Conservation (phyloP, 176 grass and related monocot species). For the Guadua angustifolia region DNA sequence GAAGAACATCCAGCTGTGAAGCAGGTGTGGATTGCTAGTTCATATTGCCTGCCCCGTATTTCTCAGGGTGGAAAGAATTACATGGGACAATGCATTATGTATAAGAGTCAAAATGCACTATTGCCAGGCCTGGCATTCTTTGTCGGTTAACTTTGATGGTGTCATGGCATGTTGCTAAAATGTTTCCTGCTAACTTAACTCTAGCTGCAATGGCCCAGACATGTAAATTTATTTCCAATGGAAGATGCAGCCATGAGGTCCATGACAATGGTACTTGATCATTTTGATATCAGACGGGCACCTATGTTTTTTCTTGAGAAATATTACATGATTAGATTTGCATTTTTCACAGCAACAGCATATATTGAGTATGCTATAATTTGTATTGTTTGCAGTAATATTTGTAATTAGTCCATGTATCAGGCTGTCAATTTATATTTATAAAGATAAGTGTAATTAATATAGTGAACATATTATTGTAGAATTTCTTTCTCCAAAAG, state of each 20-base stretch:
- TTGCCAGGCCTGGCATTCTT: background rate
- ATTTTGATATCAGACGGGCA: background rate
- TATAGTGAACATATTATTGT: background rate
- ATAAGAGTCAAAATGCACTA: background rate
- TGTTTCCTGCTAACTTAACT: background rate
- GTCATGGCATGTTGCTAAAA: background rate
- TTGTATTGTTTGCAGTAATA: background rate
- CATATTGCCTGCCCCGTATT: background rate
- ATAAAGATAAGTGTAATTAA: background rate
- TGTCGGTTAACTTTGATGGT: background rate
- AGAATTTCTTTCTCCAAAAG: background rate
- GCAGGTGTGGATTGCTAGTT: background rate
- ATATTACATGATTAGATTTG: background rate
- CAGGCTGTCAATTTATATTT: background rate
- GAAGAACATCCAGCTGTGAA: background rate
- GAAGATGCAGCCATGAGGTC: background rate
- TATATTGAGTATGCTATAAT: background rate
- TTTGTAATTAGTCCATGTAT: background rate
- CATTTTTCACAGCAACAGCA: background rate
- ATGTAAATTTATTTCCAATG: background rate
- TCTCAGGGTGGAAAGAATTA: background rate
- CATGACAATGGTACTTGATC: background rate
- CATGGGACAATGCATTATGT: background rate
- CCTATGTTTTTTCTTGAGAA: background rate
- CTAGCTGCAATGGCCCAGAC: background rate